These are phyloP conservation scores for Kwoniella pini DNA, from an alignment of 768 basidiomycete species.

Conservation along the genomic window DNA sequence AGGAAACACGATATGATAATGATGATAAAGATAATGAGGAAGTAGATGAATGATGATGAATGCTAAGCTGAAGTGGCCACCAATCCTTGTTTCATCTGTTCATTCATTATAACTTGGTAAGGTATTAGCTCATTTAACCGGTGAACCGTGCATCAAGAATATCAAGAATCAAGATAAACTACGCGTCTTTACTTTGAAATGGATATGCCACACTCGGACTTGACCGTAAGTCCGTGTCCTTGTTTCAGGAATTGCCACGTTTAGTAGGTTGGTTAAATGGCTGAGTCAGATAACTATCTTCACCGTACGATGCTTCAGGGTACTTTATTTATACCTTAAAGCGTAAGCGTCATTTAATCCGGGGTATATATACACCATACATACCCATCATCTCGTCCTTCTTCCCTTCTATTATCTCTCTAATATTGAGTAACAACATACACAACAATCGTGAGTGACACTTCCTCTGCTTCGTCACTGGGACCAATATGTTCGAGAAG, in stretches of 20 bases:
- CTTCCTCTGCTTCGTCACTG: neutral
- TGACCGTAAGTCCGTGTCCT: neutral
- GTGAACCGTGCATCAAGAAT: slow-evolving; percentile 7
- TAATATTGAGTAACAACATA: neutral
- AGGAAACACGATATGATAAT: neutral
- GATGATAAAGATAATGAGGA: neutral
- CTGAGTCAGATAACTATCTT: slow-evolving; percentile 7
- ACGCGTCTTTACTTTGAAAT: too few species aligned
- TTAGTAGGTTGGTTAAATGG: neutral
- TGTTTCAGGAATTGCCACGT: neutral
- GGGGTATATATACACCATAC: neutral
- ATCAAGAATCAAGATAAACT: neutral
- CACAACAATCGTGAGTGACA: neutral
- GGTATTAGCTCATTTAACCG: neutral
- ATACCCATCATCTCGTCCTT: slow-evolving; percentile 1
- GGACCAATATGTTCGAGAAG: neutral
- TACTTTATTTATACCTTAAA: neutral
- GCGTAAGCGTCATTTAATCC: neutral
- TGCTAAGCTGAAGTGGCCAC: too few species aligned
- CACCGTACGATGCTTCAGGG: neutral
- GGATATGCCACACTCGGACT: slow-evolving; percentile 3
- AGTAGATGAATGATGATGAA: too few species aligned
- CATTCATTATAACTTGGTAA: too few species aligned
- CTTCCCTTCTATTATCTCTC: slow-evolving; percentile 5
- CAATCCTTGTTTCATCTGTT: too few species aligned